These are phyloP conservation scores for Verticillium tricorpus DNA, from an alignment of 2,329 filamentous ascomycete species.

Conservation along the genomic window DNA sequence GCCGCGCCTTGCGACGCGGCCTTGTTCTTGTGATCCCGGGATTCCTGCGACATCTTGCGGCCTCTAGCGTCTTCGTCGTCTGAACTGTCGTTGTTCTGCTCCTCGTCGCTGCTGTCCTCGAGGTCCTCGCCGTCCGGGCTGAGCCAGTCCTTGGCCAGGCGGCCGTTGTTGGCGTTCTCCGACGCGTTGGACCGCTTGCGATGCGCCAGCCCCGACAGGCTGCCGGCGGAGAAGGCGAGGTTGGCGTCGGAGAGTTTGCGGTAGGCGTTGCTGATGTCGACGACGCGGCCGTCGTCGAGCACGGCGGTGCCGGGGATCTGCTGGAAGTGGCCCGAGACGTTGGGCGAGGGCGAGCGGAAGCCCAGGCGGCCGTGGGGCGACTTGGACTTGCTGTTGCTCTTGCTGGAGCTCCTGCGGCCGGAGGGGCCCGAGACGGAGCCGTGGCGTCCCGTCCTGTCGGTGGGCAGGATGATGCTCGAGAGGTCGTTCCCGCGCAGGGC, in stretches of 20 bases:
- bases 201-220: constrained; percentile 55
- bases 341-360: constrained; percentile 12
- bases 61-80: constrained; percentile 65
- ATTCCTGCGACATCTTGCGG: constrained; percentile 49
- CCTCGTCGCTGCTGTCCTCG: constrained; percentile 68
- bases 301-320: constrained; percentile 29
- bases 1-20: constrained; percentile 27
- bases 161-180: constrained; percentile 40
- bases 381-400: constrained; percentile 42
- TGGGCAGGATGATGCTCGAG: constrained; percentile 43
- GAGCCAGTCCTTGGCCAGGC: constrained; percentile 65
- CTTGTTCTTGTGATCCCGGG: constrained; percentile 35
- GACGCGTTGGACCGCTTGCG: constrained; percentile 42
- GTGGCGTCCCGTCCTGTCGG: constrained; percentile 35
- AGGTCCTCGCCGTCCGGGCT: constrained; percentile 62
- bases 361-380: constrained; percentile 47
- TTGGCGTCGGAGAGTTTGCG: constrained; percentile 68
- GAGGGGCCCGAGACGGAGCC: constrained; percentile 28
- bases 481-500: constrained; percentile 49
- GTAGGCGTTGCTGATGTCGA: constrained; percentile 68
- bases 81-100: constrained; percentile 53
- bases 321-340: constrained; percentile 11
- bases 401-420: constrained; percentile 16
- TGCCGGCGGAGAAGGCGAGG: constrained; percentile 58
- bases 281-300: constrained; percentile 54